phyloP scores from a whole-genome alignment of 305 asterid genomes.

The Fraxinus latifolia region DNA sequence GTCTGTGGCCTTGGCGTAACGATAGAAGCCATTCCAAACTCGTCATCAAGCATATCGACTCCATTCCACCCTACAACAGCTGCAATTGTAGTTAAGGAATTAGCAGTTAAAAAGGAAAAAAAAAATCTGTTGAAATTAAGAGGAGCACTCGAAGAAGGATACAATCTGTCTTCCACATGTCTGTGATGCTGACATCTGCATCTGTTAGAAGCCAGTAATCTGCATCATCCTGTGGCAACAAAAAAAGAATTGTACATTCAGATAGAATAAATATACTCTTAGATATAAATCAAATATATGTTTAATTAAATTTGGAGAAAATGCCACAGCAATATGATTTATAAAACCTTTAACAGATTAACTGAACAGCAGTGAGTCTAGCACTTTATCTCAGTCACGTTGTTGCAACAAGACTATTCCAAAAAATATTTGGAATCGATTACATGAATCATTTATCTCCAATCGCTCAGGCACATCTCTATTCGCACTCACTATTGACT shows the following conservation, averaged over 20 bases:
- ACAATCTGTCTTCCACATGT: slow-evolving; percentile 90
- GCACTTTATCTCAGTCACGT: background rate
- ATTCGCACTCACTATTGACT: background rate
- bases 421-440: background rate
- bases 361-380: background rate
- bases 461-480: background rate
- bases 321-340: background rate
- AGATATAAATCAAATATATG: background rate
- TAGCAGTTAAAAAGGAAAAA: background rate
- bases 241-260: background rate
- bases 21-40: slow-evolving; percentile 53
- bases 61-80: slow-evolving; percentile 66
- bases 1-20: slow-evolving; percentile 47
- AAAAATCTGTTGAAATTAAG: background rate
- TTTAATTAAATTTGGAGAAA: background rate
- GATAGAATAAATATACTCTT: slow-evolving; percentile 4
- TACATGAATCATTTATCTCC: background rate
- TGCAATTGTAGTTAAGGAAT: slow-evolving; percentile 31
- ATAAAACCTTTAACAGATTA: background rate
- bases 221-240: slow-evolving; percentile 58
- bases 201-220: slow-evolving; percentile 93
- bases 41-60: slow-evolving; percentile 51
- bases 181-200: slow-evolving; percentile 78
- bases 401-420: background rate
- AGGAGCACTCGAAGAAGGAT: slow-evolving; percentile 25